Percentiles rank a stretch among this genome's conserved stretches.
phyloP scores from a whole-genome alignment of 208 protist species.

The Leptomonas seymouri region DNA sequence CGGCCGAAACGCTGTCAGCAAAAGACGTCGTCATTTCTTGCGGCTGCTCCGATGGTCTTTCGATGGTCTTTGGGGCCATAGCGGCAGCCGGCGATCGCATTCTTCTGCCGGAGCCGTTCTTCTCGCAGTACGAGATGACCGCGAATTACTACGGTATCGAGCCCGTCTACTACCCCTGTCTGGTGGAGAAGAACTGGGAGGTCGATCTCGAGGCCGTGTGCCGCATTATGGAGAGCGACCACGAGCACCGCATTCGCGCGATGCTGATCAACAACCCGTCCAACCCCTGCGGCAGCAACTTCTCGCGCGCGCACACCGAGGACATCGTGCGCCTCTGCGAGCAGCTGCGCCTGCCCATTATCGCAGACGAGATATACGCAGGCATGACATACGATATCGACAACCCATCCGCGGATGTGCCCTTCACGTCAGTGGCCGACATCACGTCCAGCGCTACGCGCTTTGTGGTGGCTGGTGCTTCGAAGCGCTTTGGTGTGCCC shows the following conservation, averaged over 20 bases:
- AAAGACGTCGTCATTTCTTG: slow-evolving; percentile 81
- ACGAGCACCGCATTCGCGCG: slow-evolving; percentile 78
- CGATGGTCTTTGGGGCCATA: slow-evolving; percentile 79
- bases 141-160: slow-evolving; percentile 77
- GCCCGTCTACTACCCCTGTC: slow-evolving; percentile 73
- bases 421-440: slow-evolving; percentile 79
- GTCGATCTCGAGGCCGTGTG: slow-evolving; percentile 73
- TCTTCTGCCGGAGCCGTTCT: slow-evolving; percentile 92
- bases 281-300: slow-evolving; percentile 96
- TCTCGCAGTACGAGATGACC: slow-evolving; percentile 93
- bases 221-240: slow-evolving; percentile 49
- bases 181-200: slow-evolving; percentile 88
- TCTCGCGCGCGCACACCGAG: slow-evolving; percentile 68
- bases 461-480: slow-evolving; percentile 84
- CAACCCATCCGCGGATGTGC: slow-evolving; percentile 13
- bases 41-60: slow-evolving; percentile 89
- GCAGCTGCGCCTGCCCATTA: slow-evolving; percentile 83
- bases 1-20: slow-evolving; percentile 19
- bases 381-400: slow-evolving; percentile 89
- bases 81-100: slow-evolving; percentile 86
- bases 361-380: slow-evolving; percentile 95
- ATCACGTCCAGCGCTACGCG: slow-evolving; percentile 79
- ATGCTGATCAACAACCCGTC: slow-evolving; percentile 95
- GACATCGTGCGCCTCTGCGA: slow-evolving; percentile 80
- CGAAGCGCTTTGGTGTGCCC: slow-evolving; percentile 91